Conservation (phyloP, 345 rosid species). For the Arabidopsis arenosa region DNA sequence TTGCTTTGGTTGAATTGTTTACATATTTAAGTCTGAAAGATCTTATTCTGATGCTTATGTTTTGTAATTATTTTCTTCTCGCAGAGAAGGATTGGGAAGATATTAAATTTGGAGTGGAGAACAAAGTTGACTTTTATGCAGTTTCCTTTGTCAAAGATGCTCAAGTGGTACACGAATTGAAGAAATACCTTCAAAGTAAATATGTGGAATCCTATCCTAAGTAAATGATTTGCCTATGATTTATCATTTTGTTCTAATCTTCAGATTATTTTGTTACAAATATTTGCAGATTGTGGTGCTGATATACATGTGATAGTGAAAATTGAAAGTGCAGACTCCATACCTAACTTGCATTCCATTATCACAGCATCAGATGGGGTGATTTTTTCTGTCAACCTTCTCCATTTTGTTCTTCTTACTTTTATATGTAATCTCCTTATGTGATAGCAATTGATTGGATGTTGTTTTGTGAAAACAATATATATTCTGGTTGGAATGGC, state of each 20-base stretch:
- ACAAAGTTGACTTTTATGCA: constrained; percentile 93
- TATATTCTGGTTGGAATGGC: background rate
- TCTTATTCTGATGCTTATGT: constrained; percentile 19
- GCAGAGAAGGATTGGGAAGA: constrained; percentile 99
- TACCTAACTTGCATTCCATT: constrained; percentile 90
- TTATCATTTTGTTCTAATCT: constrained; percentile 1
- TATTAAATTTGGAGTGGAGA: constrained; percentile 97
- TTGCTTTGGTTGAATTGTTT: background rate
- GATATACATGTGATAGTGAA: constrained; percentile 92
- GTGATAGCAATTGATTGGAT: background rate
- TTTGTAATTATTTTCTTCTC: constrained; percentile 32
- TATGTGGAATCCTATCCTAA: constrained; percentile 4
- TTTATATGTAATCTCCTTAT: background rate
- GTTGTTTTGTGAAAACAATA: background rate
- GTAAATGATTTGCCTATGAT: constrained; percentile 14
- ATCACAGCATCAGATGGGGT: constrained; percentile 99
- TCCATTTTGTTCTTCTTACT: background rate
- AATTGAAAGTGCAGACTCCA: constrained; percentile 98
- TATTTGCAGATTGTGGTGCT: constrained; percentile 61
- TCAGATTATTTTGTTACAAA: constrained; percentile 16
- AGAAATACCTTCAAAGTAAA: constrained; percentile 82
- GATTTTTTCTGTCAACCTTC: constrained; percentile 34
- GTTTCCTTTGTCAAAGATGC: constrained; percentile 99
- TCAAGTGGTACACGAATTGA: constrained; percentile 96
- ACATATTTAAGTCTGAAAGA: background rate